Evolutionary conservation across 108 stramenopile species (phyloP), one percentile per base, ranked within the genome.

Genomic region (Mediolabrus comicus): DNA sequence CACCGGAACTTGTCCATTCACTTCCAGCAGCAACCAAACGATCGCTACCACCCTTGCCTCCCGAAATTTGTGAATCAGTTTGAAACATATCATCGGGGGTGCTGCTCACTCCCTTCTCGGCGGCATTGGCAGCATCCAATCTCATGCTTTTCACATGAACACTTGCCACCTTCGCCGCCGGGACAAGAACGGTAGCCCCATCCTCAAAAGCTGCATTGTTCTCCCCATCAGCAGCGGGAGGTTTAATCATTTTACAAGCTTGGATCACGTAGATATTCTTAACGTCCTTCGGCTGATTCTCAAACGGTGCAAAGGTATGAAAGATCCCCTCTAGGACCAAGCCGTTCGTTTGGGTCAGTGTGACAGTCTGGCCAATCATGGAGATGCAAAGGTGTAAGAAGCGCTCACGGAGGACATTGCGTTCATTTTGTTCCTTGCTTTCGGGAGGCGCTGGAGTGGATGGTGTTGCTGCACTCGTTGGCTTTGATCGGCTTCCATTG

Each of bases 41-140:
- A 22, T 65, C 67, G n/a, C 54, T 57, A 10, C 62, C 79, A 22
- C 71, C 74, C 27, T 59, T 59, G 12, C 65, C 65, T 14, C 76
- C 81, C 16, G 85, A 86, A 62, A 91, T 91, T 54, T 91, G 84
- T n/a, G 82, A 72, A 65, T 91, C 90, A 14, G 91, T 90, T 17
- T 59, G 73, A 43, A 89, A 84, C 24, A 43, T 58, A 30, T 65
- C 79, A 8, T 51, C 69, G 9, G 36, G 41, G 12, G 27, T 38
- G 4, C 61, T 71, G 31, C 31, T 70, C 25, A 38, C 65, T 34
- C 43, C 77, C 38, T 29, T 67, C 25, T 19, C 49, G 29, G 38
- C 34, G 19, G 68, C 59, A 35, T 56, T 51, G 33, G 22, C 22
- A 7, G 53, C 67, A 41, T 86, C 80, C 71, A 88, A 31, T 17